Percentiles rank a stretch among this genome's conserved stretches.
Conservation (phyloP, 495 filamentous ascomycete species). For the Penicillium herquei region DNA sequence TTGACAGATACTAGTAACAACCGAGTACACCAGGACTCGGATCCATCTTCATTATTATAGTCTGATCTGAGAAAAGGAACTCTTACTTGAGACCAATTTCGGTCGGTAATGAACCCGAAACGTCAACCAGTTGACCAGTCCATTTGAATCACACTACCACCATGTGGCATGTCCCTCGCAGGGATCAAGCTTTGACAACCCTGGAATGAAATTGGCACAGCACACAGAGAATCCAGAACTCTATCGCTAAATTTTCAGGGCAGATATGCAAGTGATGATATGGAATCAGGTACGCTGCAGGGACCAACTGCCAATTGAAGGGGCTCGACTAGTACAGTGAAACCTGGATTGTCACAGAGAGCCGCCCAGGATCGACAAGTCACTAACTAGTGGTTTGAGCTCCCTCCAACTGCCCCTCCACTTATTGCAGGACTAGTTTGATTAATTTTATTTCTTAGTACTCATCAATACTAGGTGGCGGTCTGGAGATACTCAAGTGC, state of each 20-base stretch:
- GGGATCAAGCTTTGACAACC: not conserved
- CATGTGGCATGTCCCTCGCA: not conserved
- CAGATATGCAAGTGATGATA: slow-evolving; percentile 14
- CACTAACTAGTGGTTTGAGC: slow-evolving; percentile 15
- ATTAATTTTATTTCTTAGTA: slow-evolving; percentile 15
- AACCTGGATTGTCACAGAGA: slow-evolving; percentile 36
- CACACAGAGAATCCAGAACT: too few relatives aligned
- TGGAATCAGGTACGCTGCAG: slow-evolving; percentile 3
- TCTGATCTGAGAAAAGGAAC: too few relatives aligned
- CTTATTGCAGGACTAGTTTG: slow-evolving; percentile 11
- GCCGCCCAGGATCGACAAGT: slow-evolving; percentile 27
- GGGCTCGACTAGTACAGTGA: slow-evolving; percentile 19
- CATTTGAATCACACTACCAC: not conserved
- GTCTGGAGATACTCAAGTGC: slow-evolving; percentile 22
- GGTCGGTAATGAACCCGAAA: not conserved
- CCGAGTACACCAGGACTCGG: too few relatives aligned
- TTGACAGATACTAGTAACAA: too few relatives aligned
- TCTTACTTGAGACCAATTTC: too few relatives aligned
- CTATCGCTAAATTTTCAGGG: slow-evolving; percentile 14
- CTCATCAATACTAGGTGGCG: slow-evolving; percentile 4
- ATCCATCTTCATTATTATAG: too few relatives aligned
- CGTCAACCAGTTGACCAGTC: not conserved
- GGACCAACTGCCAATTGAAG: slow-evolving; percentile 13
- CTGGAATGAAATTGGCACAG: slow-evolving; percentile 13
- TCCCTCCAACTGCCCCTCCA: slow-evolving; percentile 6